A percentile compares a stretch with the other conserved stretches of the same genome.
phyloP scores from a whole-genome alignment of 805 yeast species.

The Phaffomyces antillensis region DNA sequence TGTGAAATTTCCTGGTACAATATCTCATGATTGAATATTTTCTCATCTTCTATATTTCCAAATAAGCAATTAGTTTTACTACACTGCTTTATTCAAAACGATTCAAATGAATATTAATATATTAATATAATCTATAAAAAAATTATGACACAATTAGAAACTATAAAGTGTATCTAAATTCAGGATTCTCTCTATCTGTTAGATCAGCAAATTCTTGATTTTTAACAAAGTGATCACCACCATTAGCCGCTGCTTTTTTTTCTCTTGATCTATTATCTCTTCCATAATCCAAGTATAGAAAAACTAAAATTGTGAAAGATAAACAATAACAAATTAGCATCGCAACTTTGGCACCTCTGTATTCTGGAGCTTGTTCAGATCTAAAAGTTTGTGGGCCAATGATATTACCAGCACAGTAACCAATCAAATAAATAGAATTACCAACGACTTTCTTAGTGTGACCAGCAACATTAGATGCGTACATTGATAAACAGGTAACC shows the following conservation, averaged over 20 bases:
- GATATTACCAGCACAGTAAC: constrained; percentile 48
- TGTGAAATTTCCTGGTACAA: too few species aligned
- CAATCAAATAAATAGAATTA: constrained; percentile 38
- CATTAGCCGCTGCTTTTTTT: background rate
- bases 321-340: constrained; percentile 24
- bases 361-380: constrained; percentile 36
- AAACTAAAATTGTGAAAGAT: constrained; percentile 24
- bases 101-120: too few species aligned
- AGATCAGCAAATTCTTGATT: constrained; percentile 34
- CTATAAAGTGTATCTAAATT: constrained; percentile 28
- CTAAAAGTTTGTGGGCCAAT: constrained; percentile 49
- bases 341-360: constrained; percentile 33
- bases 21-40: too few species aligned
- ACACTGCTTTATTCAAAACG: too few species aligned
- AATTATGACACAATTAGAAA: background rate
- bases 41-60: too few species aligned
- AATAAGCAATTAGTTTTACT: too few species aligned
- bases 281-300: constrained; percentile 21
- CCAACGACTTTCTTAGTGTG: constrained; percentile 46
- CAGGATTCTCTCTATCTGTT: constrained; percentile 38
- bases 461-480: constrained; percentile 6
- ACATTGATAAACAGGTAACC: constrained; percentile 1
- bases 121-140: too few species aligned
- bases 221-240: constrained; percentile 10
- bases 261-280: constrained; percentile 33